phyloP scores from a whole-genome alignment of 192 early-diverging fungal genomes.

The Gaertneriomyces sp. region DNA sequence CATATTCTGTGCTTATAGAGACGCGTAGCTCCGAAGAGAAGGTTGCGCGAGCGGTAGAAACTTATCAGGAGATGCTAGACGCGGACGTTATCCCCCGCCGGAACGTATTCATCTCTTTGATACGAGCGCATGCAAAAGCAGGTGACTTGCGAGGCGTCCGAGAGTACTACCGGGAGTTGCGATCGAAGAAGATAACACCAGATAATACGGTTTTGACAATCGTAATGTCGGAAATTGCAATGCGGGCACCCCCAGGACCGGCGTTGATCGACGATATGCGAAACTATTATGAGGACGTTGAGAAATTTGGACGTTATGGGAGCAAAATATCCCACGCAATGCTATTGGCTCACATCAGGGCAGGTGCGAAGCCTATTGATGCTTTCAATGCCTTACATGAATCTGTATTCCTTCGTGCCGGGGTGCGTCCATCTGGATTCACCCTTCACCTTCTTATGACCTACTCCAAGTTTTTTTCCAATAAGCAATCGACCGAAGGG shows the following conservation, averaged over 20 bases:
- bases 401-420: too few relatives aligned
- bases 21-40: not conserved
- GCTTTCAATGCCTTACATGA: too few relatives aligned
- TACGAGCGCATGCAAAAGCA: conserved; percentile 7
- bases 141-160: conserved; percentile 22
- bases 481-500: too few relatives aligned
- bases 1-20: conserved; percentile 17
- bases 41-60: not conserved
- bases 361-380: too few relatives aligned
- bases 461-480: too few relatives aligned
- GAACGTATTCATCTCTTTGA: conserved; percentile 3
- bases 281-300: conserved; percentile 9
- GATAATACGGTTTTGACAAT: not conserved
- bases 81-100: conserved; percentile 13
- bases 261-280: not conserved
- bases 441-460: too few relatives aligned
- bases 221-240: conserved; percentile 3
- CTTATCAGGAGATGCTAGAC: conserved; percentile 8
- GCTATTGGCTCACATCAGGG: conserved; percentile 1
- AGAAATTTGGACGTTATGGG: not conserved
- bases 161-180: conserved; percentile 18
- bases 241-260: not conserved
- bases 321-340: not conserved
- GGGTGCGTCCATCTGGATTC: too few relatives aligned
- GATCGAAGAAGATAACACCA: conserved; percentile 8